Conservation (phyloP, 2,329 filamentous ascomycete genomes). For the Xylariales sp. region DNA sequence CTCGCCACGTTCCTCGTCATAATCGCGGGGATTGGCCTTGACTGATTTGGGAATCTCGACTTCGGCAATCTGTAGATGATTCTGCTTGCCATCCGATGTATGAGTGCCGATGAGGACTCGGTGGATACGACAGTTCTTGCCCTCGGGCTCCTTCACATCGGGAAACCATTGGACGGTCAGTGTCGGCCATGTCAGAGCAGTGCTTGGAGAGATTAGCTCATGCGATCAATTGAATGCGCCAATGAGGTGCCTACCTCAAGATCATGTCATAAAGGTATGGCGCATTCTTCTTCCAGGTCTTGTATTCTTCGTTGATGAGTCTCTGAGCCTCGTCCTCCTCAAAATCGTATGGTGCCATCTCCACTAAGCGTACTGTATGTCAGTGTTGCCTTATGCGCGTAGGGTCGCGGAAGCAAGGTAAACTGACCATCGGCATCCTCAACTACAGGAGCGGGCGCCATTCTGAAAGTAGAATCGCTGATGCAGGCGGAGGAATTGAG, state of each 20-base stretch:
- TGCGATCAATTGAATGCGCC: too few relatives aligned
- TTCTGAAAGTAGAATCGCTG: constrained; percentile 19
- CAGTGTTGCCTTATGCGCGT: too few relatives aligned
- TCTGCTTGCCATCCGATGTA: constrained; percentile 78
- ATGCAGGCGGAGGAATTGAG: too few relatives aligned
- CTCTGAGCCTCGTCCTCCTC: constrained; percentile 71
- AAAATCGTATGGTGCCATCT: constrained; percentile 56
- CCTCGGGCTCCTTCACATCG: constrained; percentile 82
- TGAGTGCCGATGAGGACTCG: constrained; percentile 91
- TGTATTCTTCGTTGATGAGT: constrained; percentile 98
- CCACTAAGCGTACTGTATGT: constrained; percentile 31
- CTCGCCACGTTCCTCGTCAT: constrained; percentile 87
- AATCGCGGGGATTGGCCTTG: constrained; percentile 71
- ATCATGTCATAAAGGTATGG: constrained; percentile 99
- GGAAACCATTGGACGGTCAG: constrained; percentile 98
- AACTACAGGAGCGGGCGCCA: constrained; percentile 44
- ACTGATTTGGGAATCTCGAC: constrained; percentile 84
- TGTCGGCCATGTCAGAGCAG: constrained; percentile 94
- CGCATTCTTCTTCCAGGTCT: constrained; percentile 99
- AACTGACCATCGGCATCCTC: constrained; percentile 47
- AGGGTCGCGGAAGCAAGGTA: not conserved
- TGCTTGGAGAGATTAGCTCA: constrained; percentile 39
- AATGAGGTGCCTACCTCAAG: constrained; percentile 71
- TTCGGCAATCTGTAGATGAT: constrained; percentile 92
- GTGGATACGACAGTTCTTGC: constrained; percentile 83